Evolutionary conservation across 495 filamentous ascomycete genomes (phyloP).

Genomic region (Pyrenula aspistea): DNA sequence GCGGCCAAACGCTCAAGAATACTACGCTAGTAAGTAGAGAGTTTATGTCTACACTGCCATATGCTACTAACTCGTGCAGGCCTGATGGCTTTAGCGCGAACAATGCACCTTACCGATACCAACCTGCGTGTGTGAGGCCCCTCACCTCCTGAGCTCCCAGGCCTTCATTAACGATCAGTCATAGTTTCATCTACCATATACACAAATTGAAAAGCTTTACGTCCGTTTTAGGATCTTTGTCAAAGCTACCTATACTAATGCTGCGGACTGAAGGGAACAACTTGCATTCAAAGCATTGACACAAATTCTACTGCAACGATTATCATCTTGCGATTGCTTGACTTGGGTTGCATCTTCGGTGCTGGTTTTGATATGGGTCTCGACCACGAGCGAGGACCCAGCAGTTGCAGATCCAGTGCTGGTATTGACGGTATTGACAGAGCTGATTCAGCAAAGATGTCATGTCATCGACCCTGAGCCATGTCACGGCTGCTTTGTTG

Average conservation of each 20-base stretch:
- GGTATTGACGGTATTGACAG: constrained; percentile 14
- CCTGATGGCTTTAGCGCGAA: constrained; percentile 35
- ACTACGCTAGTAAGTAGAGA: constrained; percentile 28
- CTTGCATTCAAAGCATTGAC: constrained; percentile 44
- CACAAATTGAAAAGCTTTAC: constrained; percentile 43
- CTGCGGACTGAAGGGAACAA: constrained; percentile 9
- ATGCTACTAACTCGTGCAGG: constrained; percentile 10
- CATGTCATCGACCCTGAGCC: constrained; percentile 33
- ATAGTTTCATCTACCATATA: constrained; percentile 53
- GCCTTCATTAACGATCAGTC: not conserved
- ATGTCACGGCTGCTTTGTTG: constrained; percentile 60
- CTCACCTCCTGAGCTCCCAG: not conserved
- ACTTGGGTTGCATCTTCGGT: constrained; percentile 54
- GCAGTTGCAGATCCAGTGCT: constrained; percentile 2
- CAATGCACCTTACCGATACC: constrained; percentile 41
- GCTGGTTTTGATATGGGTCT: constrained; percentile 50
- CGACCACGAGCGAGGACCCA: constrained; percentile 20
- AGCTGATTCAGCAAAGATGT: constrained; percentile 11
- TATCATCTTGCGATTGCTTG: constrained; percentile 25
- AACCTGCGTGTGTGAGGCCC: constrained; percentile 45
- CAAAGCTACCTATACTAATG: not conserved
- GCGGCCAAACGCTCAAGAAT: constrained; percentile 27
- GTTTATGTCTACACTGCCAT: not conserved
- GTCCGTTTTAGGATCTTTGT: constrained; percentile 1
- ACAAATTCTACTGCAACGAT: constrained; percentile 39